phyloP scores from a whole-genome alignment of 441 rosid species.

The Jatropha multifida region DNA sequence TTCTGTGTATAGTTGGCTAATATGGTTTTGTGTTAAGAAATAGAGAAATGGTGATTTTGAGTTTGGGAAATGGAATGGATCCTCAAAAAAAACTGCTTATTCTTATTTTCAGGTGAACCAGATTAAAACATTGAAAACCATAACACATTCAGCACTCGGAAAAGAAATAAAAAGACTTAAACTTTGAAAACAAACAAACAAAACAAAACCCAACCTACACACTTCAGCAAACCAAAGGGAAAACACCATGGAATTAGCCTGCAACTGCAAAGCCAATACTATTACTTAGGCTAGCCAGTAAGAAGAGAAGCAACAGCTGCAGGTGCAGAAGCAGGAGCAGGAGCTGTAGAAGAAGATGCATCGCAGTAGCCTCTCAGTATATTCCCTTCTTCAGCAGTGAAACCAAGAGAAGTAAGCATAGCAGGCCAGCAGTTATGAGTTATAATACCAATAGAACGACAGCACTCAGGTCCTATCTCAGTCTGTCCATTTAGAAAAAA shows the following conservation, averaged over 20 bases:
- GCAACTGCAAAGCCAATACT: not conserved
- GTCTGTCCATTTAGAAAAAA: slow-evolving; percentile 58
- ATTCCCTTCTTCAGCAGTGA: slow-evolving; percentile 51
- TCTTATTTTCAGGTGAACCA: too few relatives aligned
- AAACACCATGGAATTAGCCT: not conserved
- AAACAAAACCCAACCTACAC: not conserved
- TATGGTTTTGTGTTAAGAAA: too few relatives aligned
- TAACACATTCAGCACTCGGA: too few relatives aligned
- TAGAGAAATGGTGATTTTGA: too few relatives aligned
- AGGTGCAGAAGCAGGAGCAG: slow-evolving; percentile 24
- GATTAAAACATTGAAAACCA: too few relatives aligned
- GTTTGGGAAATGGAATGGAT: too few relatives aligned
- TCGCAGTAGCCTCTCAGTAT: slow-evolving; percentile 63
- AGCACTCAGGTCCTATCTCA: slow-evolving; percentile 44
- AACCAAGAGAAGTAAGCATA: slow-evolving; percentile 52
- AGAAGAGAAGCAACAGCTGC: slow-evolving; percentile 31
- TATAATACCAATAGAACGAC: slow-evolving; percentile 47
- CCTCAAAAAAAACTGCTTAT: too few relatives aligned
- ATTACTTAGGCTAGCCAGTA: slow-evolving; percentile 27
- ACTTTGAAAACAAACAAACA: not conserved
- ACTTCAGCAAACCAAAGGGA: not conserved
- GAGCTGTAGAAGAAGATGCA: slow-evolving; percentile 16
- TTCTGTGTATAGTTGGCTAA: too few relatives aligned
- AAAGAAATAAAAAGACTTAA: too few relatives aligned
- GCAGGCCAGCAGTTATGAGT: slow-evolving; percentile 61